These are phyloP conservation scores for Suzukiozyma palmioleophila DNA, from an alignment of 1,139 yeast genomes.

Conservation along the genomic window DNA sequence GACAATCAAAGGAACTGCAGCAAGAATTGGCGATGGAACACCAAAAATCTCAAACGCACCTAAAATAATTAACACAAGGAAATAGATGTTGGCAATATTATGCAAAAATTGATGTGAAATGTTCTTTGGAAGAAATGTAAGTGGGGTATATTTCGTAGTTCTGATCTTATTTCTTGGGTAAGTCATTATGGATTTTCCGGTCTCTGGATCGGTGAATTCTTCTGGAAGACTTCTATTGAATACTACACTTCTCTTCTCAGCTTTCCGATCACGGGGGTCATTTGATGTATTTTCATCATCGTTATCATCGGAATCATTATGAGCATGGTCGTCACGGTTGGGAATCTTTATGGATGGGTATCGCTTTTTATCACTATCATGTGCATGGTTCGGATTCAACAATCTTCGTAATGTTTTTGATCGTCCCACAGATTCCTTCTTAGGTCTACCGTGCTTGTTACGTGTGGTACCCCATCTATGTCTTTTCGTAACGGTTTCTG, in stretches of 20 bases:
- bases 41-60: constrained; percentile 56
- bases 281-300: constrained; percentile 18
- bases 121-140: constrained; percentile 52
- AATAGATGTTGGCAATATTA: constrained; percentile 54
- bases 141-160: constrained; percentile 58
- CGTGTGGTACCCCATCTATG: constrained; percentile 91
- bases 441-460: constrained; percentile 67
- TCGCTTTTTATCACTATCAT: constrained; percentile 5
- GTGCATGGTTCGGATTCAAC: constrained; percentile 12
- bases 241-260: constrained; percentile 51
- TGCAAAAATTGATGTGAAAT: constrained; percentile 43
- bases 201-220: constrained; percentile 47
- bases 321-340: constrained; percentile 7
- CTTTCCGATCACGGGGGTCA: constrained; percentile 40
- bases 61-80: constrained; percentile 45
- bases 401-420: constrained; percentile 42
- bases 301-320: constrained; percentile 12
- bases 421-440: constrained; percentile 38
- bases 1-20: constrained; percentile 57
- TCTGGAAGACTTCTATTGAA: constrained; percentile 69
- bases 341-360: constrained; percentile 11
- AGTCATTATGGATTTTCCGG: constrained; percentile 24
- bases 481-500: constrained; percentile 51
- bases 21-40: constrained; percentile 51
- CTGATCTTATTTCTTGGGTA: constrained; percentile 55